phyloP scores from a whole-genome alignment of 2,329 filamentous ascomycete species.

The Xylaria sp. region DNA sequence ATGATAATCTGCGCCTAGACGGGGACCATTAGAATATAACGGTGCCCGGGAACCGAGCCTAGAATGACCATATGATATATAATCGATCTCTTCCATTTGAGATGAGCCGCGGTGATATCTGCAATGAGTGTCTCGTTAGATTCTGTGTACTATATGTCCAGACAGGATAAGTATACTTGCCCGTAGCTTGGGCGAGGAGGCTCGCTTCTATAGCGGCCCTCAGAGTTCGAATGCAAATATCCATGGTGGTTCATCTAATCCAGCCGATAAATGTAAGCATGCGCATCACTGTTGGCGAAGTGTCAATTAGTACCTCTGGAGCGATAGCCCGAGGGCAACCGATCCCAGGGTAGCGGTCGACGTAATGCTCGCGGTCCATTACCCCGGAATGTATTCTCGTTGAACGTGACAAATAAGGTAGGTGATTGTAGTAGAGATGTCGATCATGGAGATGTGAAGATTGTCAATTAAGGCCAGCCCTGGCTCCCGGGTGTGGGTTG shows the following conservation, averaged over 20 bases:
- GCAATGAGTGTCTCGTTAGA: not conserved
- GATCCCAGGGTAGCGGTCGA: not conserved
- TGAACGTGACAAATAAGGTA: not conserved
- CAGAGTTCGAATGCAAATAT: not conserved
- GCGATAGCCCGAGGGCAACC: conserved; percentile 7
- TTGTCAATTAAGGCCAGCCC: not conserved
- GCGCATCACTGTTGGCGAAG: not conserved
- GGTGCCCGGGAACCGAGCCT: not conserved
- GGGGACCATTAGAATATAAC: not conserved
- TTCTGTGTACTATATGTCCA: not conserved
- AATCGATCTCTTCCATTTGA: not conserved
- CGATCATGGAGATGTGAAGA: too few relatives aligned
- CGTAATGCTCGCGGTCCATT: conserved; percentile 16
- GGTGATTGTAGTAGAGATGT: not conserved
- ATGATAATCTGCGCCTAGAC: not conserved
- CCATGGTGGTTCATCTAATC: conserved; percentile 10
- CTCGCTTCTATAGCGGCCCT: not conserved
- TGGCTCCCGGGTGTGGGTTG: not conserved
- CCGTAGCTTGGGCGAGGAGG: not conserved
- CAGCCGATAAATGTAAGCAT: conserved; percentile 3
- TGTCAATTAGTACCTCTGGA: conserved; percentile 11
- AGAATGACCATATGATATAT: not conserved
- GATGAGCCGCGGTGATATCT: not conserved
- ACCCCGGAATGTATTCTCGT: not conserved
- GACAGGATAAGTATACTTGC: not conserved